These are phyloP conservation scores for Solanum dulcamara DNA, from an alignment of 257 asterid genomes.

Conservation along the genomic window DNA sequence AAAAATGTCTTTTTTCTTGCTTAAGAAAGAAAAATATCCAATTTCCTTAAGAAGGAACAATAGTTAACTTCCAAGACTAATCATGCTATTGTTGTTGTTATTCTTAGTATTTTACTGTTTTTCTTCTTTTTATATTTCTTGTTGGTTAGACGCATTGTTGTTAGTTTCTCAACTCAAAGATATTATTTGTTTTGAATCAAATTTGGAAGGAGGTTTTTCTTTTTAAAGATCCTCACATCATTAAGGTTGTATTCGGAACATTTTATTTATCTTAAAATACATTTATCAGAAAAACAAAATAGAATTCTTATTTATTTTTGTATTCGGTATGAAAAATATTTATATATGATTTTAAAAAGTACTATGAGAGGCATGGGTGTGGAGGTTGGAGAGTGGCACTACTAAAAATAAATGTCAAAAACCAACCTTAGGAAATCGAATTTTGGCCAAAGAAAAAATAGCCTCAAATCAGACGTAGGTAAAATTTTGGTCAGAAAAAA, in stretches of 20 bases:
- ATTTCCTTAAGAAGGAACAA: not conserved
- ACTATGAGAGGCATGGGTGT: no score
- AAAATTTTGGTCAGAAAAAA: no score
- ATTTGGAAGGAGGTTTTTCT: not conserved
- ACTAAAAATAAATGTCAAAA: not conserved
- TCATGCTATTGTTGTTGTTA: not conserved
- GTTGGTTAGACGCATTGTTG: not conserved
- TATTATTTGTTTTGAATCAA: not conserved
- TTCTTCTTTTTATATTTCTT: not conserved
- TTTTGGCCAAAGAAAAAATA: no score
- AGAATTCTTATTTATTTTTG: not conserved
- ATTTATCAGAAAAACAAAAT: not conserved
- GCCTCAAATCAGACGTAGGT: not conserved
- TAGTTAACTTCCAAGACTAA: not conserved
- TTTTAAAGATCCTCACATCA: not conserved
- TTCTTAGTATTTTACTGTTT: not conserved
- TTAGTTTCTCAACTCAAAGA: not conserved
- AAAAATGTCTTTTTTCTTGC: not conserved
- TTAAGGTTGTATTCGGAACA: not conserved
- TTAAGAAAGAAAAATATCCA: not conserved
- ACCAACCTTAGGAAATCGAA: not conserved
- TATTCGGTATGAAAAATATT: not conserved
- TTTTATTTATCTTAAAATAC: not conserved
- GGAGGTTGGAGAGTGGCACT: not conserved
- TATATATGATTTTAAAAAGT: no score